A percentile compares a stretch with the other conserved stretches of the same genome.
Evolutionary conservation across 1,284 basidiomycete species (phyloP).

Genomic region (Microbotryomycetes sp.): DNA sequence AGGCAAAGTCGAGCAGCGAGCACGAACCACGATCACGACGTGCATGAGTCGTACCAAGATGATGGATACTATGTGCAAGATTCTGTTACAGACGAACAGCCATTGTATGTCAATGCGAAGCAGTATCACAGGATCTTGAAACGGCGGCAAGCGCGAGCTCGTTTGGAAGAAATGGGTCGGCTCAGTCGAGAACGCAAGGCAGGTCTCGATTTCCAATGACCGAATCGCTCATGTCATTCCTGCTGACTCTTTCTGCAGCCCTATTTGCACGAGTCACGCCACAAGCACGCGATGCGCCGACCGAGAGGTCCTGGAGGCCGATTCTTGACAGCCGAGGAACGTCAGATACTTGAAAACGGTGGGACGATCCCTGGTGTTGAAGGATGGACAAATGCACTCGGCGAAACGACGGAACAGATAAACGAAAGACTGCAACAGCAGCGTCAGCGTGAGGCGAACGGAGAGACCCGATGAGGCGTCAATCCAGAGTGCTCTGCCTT

Average conservation of each 20-base stretch:
- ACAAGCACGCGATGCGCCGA: constrained; percentile 94
- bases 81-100: constrained; percentile 57
- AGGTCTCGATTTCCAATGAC: not conserved
- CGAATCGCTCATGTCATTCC: too few species aligned
- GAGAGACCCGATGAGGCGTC: too few species aligned
- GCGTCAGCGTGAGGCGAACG: too few species aligned
- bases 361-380: constrained; percentile 27
- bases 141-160: constrained; percentile 73
- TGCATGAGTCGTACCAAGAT: not conserved
- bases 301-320: constrained; percentile 93
- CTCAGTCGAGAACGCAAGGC: constrained; percentile 88
- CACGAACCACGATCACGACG: too few species aligned
- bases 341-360: constrained; percentile 26
- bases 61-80: too few species aligned
- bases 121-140: constrained; percentile 96
- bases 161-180: constrained; percentile 84
- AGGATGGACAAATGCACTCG: not conserved
- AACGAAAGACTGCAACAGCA: not conserved
- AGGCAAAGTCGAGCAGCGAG: too few species aligned
- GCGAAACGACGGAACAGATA: not conserved
- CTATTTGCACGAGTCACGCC: constrained; percentile 48
- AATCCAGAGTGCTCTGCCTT: too few species aligned
- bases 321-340: constrained; percentile 88
- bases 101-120: constrained; percentile 93
- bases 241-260: constrained; percentile 15